Percentiles rank a stretch among this genome's conserved stretches.
phyloP scores from a whole-genome alignment of 2,329 filamentous ascomycete species.

The Fusarium marasasianum region DNA sequence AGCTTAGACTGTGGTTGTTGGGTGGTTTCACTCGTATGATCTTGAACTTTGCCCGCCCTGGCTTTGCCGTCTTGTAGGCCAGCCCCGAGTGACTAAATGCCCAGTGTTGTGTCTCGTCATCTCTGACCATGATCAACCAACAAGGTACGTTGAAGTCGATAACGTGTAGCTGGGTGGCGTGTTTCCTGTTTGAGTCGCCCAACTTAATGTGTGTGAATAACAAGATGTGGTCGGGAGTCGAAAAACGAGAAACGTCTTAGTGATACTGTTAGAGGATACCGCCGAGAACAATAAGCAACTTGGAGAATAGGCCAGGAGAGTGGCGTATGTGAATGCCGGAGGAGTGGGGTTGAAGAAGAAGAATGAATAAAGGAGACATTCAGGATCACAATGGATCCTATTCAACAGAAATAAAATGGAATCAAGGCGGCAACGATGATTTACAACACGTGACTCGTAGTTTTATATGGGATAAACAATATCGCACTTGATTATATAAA shows the following conservation, averaged over 20 bases:
- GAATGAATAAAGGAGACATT: background rate
- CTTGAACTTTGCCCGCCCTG: background rate
- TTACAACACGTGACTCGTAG: background rate
- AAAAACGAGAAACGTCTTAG: background rate
- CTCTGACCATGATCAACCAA: background rate
- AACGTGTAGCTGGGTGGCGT: background rate
- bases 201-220: background rate
- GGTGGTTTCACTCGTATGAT: background rate
- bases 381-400: background rate
- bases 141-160: background rate
- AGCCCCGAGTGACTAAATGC: background rate
- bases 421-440: background rate
- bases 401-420: background rate
- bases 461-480: background rate
- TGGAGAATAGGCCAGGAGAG: background rate
- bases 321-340: background rate
- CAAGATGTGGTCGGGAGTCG: background rate
- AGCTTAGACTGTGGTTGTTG: background rate
- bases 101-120: background rate
- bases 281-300: background rate
- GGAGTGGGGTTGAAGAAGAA: background rate
- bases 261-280: background rate
- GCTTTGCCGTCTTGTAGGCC: background rate
- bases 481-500: background rate
- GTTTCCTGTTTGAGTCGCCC: background rate